These are phyloP conservation scores for Pulicaria dysenterica DNA, from an alignment of 129 eudicot genomes.

Conservation along the genomic window DNA sequence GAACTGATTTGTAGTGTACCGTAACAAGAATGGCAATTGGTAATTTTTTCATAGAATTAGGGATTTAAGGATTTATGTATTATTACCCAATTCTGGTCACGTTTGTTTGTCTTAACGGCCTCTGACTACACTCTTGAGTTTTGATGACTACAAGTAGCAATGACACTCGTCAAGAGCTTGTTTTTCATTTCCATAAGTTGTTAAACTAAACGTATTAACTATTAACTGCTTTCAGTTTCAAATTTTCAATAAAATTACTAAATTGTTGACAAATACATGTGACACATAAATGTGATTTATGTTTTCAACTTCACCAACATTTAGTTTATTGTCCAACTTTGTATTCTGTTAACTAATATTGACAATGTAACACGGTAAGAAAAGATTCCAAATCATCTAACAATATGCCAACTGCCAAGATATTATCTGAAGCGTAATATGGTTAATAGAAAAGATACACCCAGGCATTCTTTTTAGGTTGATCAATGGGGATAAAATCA, in stretches of 20 bases:
- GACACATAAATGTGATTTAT: neutral
- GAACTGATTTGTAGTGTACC: neutral
- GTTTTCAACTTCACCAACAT: neutral
- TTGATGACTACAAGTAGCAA: neutral
- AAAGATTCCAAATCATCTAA: conserved; percentile 8
- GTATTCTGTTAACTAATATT: neutral
- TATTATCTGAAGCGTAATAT: neutral
- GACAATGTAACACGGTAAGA: neutral
- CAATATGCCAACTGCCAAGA: neutral
- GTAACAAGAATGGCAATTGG: neutral
- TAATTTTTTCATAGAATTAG: no score
- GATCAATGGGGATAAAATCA: neutral
- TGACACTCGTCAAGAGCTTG: neutral
- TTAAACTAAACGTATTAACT: neutral
- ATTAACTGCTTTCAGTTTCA: neutral
- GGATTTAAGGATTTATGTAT: neutral
- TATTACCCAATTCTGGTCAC: neutral
- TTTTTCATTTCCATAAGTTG: neutral
- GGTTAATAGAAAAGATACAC: neutral
- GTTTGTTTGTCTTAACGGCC: neutral
- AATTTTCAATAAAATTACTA: no score
- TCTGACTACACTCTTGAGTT: neutral
- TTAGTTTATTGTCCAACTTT: neutral
- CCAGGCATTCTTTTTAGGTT: neutral
- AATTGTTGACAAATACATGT: neutral